Base-by-base conservation (phyloP, 169 alveolate genomes). In the Plasmodium cynomolgi region DNA sequence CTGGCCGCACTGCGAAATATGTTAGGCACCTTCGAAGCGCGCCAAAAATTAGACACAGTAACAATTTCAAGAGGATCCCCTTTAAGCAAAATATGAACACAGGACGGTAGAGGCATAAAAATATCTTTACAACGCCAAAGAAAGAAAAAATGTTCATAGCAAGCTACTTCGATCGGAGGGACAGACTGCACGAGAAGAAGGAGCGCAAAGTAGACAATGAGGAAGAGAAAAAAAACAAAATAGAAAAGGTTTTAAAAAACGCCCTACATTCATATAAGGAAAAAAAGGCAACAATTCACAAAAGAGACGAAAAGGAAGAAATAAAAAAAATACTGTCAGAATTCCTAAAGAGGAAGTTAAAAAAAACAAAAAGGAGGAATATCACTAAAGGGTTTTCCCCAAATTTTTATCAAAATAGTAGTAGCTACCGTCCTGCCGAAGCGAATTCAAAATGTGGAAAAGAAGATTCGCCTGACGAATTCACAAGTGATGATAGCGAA, bases 181-280 rank as follows among this genome's bases (percentile, higher is more conserved):
- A 81, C 23, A 81, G 31, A 15, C 39, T 81, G 47, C 33, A 33
- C 15, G 73, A 23, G 62, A 81, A 47, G 81, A 75, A 39, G 44
- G 86, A 74, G 44, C 41, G 4, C 29, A 31, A 74, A 77, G 68
- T 31, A 3, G 83, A 86, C 58, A 26, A 77, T 34, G 77, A 75
- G 39, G 84, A 34, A 39, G 39, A 26, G 39, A 83, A 83, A 26
- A 75, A 17, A 41, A 77, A 13, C 20, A 75, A 86, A 37, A 50
- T 86, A 75, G 93, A 86, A 34, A 74, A 47, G 71, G 50, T 86
- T n/a, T 37, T 86, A 58, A 75, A 86, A 33, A 50, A 56, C 44
- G 85, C 72, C 29, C 17, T 86, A 75, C 23, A 50, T 75, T 56
- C 47, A 26, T n/a, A 71, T 75, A 86, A 74, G 82, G 93, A 77